Percentiles rank a stretch among this genome's conserved stretches.
Conservation (phyloP, 2,329 filamentous ascomycete genomes). For the Fusarium sp. region DNA sequence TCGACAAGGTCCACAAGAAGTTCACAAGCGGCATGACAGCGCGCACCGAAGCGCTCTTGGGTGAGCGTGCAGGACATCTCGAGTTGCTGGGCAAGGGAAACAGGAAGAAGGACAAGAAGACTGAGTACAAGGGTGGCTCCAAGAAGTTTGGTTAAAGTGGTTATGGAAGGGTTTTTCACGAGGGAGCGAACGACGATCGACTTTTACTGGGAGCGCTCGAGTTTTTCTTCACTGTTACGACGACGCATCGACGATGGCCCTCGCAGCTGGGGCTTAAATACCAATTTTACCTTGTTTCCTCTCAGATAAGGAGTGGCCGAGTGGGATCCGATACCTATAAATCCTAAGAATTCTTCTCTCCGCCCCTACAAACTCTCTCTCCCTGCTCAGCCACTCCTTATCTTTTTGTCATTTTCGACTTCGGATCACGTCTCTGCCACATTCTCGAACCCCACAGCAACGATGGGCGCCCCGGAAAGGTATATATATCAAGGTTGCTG, state of each 20-base stretch:
- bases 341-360: neutral
- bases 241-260: neutral
- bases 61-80: conserved; percentile 68
- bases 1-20: conserved; percentile 66
- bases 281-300: neutral
- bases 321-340: neutral
- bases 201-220: conserved; percentile 4
- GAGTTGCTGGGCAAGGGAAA: conserved; percentile 69
- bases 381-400: neutral
- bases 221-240: neutral
- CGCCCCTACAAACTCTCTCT: neutral
- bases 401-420: neutral
- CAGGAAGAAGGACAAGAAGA: conserved; percentile 59
- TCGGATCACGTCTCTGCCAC: neutral
- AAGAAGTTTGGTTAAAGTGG: conserved; percentile 65
- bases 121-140: conserved; percentile 60
- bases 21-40: conserved; percentile 64
- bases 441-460: neutral
- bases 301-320: neutral
- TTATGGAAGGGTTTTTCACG: neutral
- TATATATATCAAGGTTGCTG: neutral
- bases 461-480: neutral
- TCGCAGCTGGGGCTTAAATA: neutral
- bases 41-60: conserved; percentile 68
- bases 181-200: conserved; percentile 14